Evolutionary conservation across 2,329 filamentous ascomycete genomes (phyloP), one percentile per base, ranked within the genome.

Genomic region (Fusarium heterosporum): DNA sequence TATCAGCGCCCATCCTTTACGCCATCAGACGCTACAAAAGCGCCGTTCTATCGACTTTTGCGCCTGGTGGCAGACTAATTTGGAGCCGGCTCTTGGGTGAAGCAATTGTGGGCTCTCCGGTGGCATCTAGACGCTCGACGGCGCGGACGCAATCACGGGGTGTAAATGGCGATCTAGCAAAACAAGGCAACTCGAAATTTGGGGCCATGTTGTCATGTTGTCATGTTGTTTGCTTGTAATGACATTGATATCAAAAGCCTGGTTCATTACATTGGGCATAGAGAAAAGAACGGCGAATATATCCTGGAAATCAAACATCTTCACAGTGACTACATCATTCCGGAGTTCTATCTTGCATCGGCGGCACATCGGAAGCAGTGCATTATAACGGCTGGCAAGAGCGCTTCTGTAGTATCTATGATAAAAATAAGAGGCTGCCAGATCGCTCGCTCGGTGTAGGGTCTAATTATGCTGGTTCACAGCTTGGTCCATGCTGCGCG

Each of bases 101-200:
- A 61, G 64, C 64, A 54, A 62, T 60, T 51, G 62, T 34, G 57
- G 46, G 42, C 52, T 61, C 51, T 32, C 58, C 53, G 64, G 67
- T 55, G 61, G 36, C 70, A 63, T 66, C 62, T 56, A 66, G 61
- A 71, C 42, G 52, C 47, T 53, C 56, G 62, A 64, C 45, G 59
- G 56, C 48, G 69, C 57, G 38, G 55, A 45, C 47, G 59, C 59
- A 48, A 53, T 43, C 48, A 30, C 53, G 40, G 32, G 39, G 45
- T 53, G 52, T 53, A 45, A 66, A 61, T 50, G 62, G 59, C 64
- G 61, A 70, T 62, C 58, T 43, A 46, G 53, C 51, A 56, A 55
- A 32, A 66, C 47, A 48, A 54, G 45, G 51, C 60, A 69, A 58
- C 34, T 55, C 53, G 22, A 25, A 17, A 41, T 55, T 40, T 58